Conservation (phyloP, 352 stramenopile genomes). For the Phytophthora pseudosyringae region DNA sequence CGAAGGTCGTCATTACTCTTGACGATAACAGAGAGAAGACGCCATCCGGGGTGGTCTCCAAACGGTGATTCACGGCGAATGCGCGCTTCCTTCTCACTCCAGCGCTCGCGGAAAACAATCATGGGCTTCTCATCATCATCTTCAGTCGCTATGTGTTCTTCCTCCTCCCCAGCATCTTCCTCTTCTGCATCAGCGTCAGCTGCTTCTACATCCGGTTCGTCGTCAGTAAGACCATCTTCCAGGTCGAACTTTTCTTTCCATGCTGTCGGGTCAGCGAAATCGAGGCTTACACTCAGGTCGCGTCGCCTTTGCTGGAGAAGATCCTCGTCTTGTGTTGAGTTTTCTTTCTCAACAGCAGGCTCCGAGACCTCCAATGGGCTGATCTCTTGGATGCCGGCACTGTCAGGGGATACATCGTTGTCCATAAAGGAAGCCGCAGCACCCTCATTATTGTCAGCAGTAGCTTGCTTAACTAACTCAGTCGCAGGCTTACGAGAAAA, state of each 20-base stretch:
- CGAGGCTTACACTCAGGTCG: slow-evolving; percentile 73
- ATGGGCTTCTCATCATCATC: slow-evolving; percentile 72
- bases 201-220: slow-evolving; percentile 47
- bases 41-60: slow-evolving; percentile 63
- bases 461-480: not conserved
- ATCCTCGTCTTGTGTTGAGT: slow-evolving; percentile 41
- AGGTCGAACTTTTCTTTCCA: slow-evolving; percentile 82
- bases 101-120: slow-evolving; percentile 85
- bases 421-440: not conserved
- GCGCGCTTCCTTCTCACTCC: slow-evolving; percentile 77
- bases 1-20: slow-evolving; percentile 98
- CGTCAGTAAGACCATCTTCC: slow-evolving; percentile 68
- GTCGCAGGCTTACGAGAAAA: slow-evolving; percentile 38
- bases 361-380: not conserved
- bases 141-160: slow-evolving; percentile 20
- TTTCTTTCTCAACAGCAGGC: slow-evolving; percentile 18
- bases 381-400: not conserved
- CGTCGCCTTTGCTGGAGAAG: slow-evolving; percentile 38
- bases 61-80: slow-evolving; percentile 65
- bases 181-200: slow-evolving; percentile 24
- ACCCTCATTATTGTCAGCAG: slow-evolving; percentile 3
- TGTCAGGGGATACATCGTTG: slow-evolving; percentile 12
- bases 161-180: slow-evolving; percentile 10
- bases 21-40: slow-evolving; percentile 93
- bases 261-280: slow-evolving; percentile 72